Base-by-base conservation (phyloP, 2,329 filamentous ascomycete species). In the Aspergillus udagawae region DNA sequence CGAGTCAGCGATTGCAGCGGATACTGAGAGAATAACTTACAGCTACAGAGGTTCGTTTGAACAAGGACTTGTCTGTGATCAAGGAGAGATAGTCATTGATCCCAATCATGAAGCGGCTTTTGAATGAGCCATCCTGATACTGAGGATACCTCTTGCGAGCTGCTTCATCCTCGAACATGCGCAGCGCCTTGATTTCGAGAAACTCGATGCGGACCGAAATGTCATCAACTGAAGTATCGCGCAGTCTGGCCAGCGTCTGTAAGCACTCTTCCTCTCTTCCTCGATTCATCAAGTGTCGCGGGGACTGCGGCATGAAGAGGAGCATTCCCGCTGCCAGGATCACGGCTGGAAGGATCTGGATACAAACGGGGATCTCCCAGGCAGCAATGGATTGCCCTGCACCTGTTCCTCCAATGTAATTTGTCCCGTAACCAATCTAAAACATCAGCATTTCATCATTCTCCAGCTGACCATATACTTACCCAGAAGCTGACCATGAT, bases 271-370 rank as follows among this genome's bases (percentile, higher is more conserved):
- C 79, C 65, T 91, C 88, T 23, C 88, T 84, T 51, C 76, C 79
- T 58, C 87, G 85, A 65, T 91, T 86, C 20, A 89, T 77, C 0
- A 92, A 80, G 85, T 88, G 91, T 62, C 89, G 82, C 0, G 89
- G 89, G 0, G 84, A 88, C 70, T 89, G 91, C 0, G 89, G 90
- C 88, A 92, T 90, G 75, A 90, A 90, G 3, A 88, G 67, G 23
- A 73, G 59, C 82, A 92, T 92, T 41, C 89, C 89, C 8, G 80
- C 62, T 14, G 86, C 83, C 2, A 93, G 81, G 4, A 90, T 61
- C 0, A 87, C 60, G 0, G 88, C 88, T 0, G 89, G 90, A 0
- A 80, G 77, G 2, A 92, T 77, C 65, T 93, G 90, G 0, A 92
- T 78, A 62, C 83, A 86, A 52, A 91, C 84, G 0, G 90, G 90